Evolutionary conservation across 805 yeast genomes (phyloP).

Genomic region (Cyberlindnera maritima): DNA sequence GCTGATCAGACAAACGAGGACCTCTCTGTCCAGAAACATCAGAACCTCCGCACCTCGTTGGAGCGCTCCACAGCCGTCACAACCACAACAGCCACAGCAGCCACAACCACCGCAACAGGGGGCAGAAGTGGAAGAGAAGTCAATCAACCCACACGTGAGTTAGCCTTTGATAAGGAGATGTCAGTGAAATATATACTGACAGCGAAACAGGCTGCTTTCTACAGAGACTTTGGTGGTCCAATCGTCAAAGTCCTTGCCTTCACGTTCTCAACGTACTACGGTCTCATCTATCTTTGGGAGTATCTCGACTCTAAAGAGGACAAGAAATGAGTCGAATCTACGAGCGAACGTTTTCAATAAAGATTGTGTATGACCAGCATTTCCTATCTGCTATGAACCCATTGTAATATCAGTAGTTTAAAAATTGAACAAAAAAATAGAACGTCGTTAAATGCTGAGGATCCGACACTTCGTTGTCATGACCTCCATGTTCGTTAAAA

Average conservation of each 20-base stretch:
- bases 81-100: background rate
- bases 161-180: background rate
- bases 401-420: background rate
- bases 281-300: conserved; percentile 44
- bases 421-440: too few relatives aligned
- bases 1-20: background rate
- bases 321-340: background rate
- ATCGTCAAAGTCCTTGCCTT: conserved; percentile 41
- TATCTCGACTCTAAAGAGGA: conserved; percentile 33
- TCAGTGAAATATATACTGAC: background rate
- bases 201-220: conserved; percentile 34
- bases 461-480: conserved; percentile 10
- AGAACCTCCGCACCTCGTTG: background rate
- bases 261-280: conserved; percentile 46
- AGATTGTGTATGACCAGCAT: conserved; percentile 25
- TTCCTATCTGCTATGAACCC: conserved; percentile 25
- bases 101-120: background rate
- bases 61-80: background rate
- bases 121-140: background rate
- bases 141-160: conserved; percentile 24
- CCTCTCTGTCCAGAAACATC: background rate
- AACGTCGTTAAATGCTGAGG: too few relatives aligned
- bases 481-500: background rate
- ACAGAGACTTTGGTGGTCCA: conserved; percentile 46
- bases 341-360: background rate